phyloP scores from a whole-genome alignment of 129 eudicot genomes.

The Chrysanthemum lavandulifolium region DNA sequence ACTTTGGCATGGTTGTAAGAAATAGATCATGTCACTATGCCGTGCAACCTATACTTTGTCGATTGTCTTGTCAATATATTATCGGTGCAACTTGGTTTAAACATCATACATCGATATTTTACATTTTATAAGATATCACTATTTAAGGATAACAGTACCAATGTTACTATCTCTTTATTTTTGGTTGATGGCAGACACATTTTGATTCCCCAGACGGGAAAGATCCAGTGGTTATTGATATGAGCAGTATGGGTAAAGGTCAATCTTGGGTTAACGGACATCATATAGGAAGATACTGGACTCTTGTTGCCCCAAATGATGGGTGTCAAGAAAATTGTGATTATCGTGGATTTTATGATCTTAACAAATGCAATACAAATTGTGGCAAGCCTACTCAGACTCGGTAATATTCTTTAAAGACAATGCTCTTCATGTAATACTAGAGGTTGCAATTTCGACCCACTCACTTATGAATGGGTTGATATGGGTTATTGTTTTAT shows the following conservation, averaged over 20 bases:
- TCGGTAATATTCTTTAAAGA: conserved; percentile 44
- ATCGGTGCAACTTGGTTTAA: no score
- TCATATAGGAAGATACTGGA: conserved; percentile 96
- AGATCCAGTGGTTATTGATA: conserved; percentile 75
- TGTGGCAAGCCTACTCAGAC: conserved; percentile 92
- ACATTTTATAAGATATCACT: neutral
- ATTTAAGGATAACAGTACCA: neutral
- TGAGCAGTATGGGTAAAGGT: conserved; percentile 94
- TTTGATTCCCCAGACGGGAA: conserved; percentile 73
- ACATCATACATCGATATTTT: no score
- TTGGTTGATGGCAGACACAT: conserved; percentile 54
- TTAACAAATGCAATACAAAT: conserved; percentile 70
- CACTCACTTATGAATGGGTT: neutral
- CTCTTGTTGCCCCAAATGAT: conserved; percentile 67
- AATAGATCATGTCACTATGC: no score
- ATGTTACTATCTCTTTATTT: neutral
- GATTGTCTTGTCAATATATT: neutral
- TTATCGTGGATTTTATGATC: conserved; percentile 72
- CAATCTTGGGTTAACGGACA: conserved; percentile 96
- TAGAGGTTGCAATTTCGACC: neutral
- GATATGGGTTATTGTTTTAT: neutral
- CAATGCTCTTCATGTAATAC: neutral
- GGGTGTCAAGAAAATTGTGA: conserved; percentile 73
- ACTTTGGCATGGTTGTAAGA: no score
- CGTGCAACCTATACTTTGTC: no score